Base-by-base conservation (phyloP, 2,329 filamentous ascomycete species). In the Incumbomyces delicatus region DNA sequence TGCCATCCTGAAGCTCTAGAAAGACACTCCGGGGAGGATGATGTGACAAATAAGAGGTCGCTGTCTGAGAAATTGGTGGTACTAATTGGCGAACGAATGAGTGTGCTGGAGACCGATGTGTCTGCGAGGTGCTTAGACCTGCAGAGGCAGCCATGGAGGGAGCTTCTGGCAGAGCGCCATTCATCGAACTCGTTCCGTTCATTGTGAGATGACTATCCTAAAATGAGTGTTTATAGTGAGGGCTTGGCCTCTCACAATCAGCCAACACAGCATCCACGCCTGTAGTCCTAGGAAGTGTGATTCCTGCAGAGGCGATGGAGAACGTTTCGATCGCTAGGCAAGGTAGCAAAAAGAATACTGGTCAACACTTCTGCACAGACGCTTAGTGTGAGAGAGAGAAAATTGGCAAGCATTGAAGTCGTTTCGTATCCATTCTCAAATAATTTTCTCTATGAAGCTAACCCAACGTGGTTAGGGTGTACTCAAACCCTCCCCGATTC, bases 1-100 rank as follows among this genome's bases (percentile, higher is more conserved):
- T 80, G 68, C 89, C 88, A 74, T 96, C 89, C 67, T 92, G 77
- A 57, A 98, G 82, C 74, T 98, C 90, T 57, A 98, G 83, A 65
- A 84, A 85, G 71, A 94, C 77, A 61, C 85, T 74, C 48, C 76
- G 75, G 60, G 82, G 77, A 54, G 58, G 58, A 44, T 61, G 62
- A 50, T 64, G 72, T 54, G 72, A 66, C 53, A 78, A 70, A 59
- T 75, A 76, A 57, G 80, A 76, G 54, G 80, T 75, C 53, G 82
- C 80, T 40, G 82, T 81, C 40, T 73, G 67, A 38, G 69, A 67
- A 49, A 70, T 51, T 46, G 65, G 55, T 33, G 61, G 63, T 20
- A 51, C 41, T 17, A 46, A 33, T 41, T 48, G 44, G 31, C 47
- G 41, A 7, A 50, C 48, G 6, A 40, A 34, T 14, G 48, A 43